A percentile compares a stretch with the other conserved stretches of the same genome.
phyloP scores from a whole-genome alignment of 2,329 filamentous ascomycete species.

The Didymella pomorum region DNA sequence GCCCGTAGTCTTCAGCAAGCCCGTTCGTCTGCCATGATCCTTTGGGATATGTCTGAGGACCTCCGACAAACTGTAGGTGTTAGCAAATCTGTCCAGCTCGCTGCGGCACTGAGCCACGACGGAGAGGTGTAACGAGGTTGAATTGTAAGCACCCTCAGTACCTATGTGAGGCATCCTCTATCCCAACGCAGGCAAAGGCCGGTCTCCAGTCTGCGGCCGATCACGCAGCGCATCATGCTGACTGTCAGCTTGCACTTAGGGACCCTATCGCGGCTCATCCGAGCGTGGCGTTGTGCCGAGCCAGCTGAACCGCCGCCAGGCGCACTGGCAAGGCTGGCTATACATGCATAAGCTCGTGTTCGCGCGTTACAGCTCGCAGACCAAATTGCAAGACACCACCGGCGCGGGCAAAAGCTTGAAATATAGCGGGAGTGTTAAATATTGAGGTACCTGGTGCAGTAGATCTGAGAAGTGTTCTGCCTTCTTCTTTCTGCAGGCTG shows the following conservation, averaged over 20 bases:
- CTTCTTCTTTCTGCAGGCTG: not conserved
- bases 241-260: not conserved
- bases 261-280: slow-evolving; percentile 12
- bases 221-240: slow-evolving; percentile 4
- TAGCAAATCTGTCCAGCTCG: too few relatives aligned
- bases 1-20: too few relatives aligned
- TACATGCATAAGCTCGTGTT: slow-evolving; percentile 6
- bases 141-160: too few relatives aligned
- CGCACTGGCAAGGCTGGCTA: slow-evolving; percentile 5
- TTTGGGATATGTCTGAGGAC: too few relatives aligned
- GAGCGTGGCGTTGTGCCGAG: slow-evolving; percentile 12
- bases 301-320: slow-evolving; percentile 9
- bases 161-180: too few relatives aligned
- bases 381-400: not conserved
- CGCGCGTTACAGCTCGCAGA: not conserved
- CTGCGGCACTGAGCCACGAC: too few relatives aligned
- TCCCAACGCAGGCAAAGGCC: too few relatives aligned
- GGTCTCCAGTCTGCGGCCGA: not conserved
- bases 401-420: not conserved
- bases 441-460: not conserved
- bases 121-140: too few relatives aligned
- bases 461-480: not conserved
- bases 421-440: not conserved
- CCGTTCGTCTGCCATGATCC: too few relatives aligned
- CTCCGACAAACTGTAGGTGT: too few relatives aligned